A percentile compares a stretch with the other conserved stretches of the same genome.
These are phyloP conservation scores for Lachancea sp. DNA, from an alignment of 805 yeast species.

Conservation along the genomic window DNA sequence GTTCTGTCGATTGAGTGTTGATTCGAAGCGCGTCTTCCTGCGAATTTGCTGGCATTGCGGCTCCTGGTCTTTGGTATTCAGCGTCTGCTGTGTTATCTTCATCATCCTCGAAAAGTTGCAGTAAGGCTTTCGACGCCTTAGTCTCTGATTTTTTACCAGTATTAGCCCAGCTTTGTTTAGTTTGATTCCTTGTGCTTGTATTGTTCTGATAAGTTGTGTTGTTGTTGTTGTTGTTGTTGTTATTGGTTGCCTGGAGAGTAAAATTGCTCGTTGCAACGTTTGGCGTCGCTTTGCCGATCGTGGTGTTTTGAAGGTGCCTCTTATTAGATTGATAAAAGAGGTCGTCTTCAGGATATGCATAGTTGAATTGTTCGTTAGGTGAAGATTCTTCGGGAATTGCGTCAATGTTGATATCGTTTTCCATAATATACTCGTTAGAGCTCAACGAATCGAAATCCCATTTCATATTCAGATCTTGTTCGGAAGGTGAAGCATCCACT, in stretches of 20 bases:
- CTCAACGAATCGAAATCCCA: conserved; percentile 90
- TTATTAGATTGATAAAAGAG: conserved; percentile 23
- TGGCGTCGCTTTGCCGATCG: conserved; percentile 24
- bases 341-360: conserved; percentile 32
- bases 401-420: conserved; percentile 52
- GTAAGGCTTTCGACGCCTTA: conserved; percentile 62
- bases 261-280: conserved; percentile 7
- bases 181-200: conserved; percentile 11
- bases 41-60: conserved; percentile 14
- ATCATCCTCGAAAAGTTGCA: conserved; percentile 59
- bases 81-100: conserved; percentile 22
- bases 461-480: conserved; percentile 44
- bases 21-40: conserved; percentile 2
- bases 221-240: conserved; percentile 4
- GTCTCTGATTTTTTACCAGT: conserved; percentile 25
- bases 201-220: conserved; percentile 4
- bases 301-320: conserved; percentile 25
- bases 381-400: conserved; percentile 29
- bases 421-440: conserved; percentile 65
- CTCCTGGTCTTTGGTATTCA: conserved; percentile 16
- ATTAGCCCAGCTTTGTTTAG: conserved; percentile 23
- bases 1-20: conserved; percentile 6
- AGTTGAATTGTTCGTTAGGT: conserved; percentile 23
- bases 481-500: conserved; percentile 12
- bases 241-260: conserved; percentile 11